Conservation (phyloP, 2,329 filamentous ascomycete species). For the Ampelomyces quisqualis region DNA sequence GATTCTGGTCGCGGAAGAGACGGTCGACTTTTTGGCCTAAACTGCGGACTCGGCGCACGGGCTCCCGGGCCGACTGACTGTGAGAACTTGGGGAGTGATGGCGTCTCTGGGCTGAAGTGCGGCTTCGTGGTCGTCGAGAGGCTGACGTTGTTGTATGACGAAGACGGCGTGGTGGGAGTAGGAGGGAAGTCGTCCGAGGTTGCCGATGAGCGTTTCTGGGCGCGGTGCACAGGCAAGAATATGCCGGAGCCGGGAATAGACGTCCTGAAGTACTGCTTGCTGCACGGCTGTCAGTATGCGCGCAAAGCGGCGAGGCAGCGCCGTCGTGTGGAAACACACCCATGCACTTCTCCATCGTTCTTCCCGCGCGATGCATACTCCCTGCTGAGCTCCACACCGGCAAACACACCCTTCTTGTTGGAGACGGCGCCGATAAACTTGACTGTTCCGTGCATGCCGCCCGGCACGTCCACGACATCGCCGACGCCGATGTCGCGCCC, state of each 20-base stretch:
- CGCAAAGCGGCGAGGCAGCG: constrained; percentile 1
- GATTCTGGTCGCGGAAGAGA: constrained; percentile 89
- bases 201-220: constrained; percentile 65
- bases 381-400: constrained; percentile 81
- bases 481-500: constrained; percentile 67
- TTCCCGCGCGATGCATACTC: constrained; percentile 85
- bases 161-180: constrained; percentile 68
- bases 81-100: constrained; percentile 75
- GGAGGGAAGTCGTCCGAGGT: constrained; percentile 59
- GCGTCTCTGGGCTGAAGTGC: constrained; percentile 50
- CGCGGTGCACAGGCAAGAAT: constrained; percentile 85
- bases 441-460: constrained; percentile 85
- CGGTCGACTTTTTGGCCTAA: constrained; percentile 68
- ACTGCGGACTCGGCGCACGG: constrained; percentile 68
- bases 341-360: constrained; percentile 94
- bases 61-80: constrained; percentile 76
- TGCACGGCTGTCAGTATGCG: constrained; percentile 25
- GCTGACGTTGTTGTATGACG: constrained; percentile 54
- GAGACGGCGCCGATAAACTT: constrained; percentile 85
- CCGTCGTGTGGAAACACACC: constrained; percentile 57
- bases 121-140: constrained; percentile 56
- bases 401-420: constrained; percentile 89
- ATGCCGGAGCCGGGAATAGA: constrained; percentile 80
- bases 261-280: constrained; percentile 76
- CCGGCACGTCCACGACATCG: constrained; percentile 86